A percentile compares a stretch with the other conserved stretches of the same genome.
These are phyloP conservation scores for Canariomyces notabilis DNA, from an alignment of 2,329 filamentous ascomycete species.

Conservation along the genomic window DNA sequence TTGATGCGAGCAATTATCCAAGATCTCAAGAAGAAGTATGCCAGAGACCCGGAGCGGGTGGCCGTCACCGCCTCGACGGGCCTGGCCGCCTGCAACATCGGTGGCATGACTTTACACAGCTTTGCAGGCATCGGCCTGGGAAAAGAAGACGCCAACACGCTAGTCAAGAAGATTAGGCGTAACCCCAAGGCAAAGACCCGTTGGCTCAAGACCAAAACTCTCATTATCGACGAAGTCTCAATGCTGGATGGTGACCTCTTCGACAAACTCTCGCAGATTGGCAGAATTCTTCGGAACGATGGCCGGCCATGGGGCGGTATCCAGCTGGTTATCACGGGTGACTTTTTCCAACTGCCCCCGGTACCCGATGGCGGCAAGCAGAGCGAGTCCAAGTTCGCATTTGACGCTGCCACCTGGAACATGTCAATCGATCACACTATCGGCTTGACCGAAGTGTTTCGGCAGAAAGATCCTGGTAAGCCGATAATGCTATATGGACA, in stretches of 20 bases:
- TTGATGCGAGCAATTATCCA: constrained; percentile 87
- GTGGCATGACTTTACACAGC: constrained; percentile 91
- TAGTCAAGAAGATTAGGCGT: constrained; percentile 85
- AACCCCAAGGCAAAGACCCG: constrained; percentile 84
- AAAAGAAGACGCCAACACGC: constrained; percentile 73
- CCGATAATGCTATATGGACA: constrained; percentile 4
- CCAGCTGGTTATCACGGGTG: constrained; percentile 89
- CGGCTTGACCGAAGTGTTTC: constrained; percentile 89
- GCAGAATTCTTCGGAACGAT: constrained; percentile 80
- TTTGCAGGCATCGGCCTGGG: constrained; percentile 93
- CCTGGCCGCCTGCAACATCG: constrained; percentile 92
- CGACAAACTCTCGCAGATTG: constrained; percentile 89
- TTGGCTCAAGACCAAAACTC: constrained; percentile 81
- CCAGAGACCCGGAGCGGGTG: constrained; percentile 72
- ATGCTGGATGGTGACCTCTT: constrained; percentile 98
- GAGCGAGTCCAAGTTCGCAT: constrained; percentile 76
- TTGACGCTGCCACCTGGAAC: constrained; percentile 86
- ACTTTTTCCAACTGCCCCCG: constrained; percentile 95
- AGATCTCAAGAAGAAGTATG: constrained; percentile 70
- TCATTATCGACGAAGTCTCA: constrained; percentile 92
- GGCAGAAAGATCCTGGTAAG: constrained; percentile 75
- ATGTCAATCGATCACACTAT: constrained; percentile 95
- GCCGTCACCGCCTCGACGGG: constrained; percentile 95
- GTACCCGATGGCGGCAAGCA: constrained; percentile 63
- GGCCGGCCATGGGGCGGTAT: constrained; percentile 93